These are phyloP conservation scores for Colletotrichum sublineola DNA, from an alignment of 2,329 filamentous ascomycete genomes.

Conservation along the genomic window DNA sequence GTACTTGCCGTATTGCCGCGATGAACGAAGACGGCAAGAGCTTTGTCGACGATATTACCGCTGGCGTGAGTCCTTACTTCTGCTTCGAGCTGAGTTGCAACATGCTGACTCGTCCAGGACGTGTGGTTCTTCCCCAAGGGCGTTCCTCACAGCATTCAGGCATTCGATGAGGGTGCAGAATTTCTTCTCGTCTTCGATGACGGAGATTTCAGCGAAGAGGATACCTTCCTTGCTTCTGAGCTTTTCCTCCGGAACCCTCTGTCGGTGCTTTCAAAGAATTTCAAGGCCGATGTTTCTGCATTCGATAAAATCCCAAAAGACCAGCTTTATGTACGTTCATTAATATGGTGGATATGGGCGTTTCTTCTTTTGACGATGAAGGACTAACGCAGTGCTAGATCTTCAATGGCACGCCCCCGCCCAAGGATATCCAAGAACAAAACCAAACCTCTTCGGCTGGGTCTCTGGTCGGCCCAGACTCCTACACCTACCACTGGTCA, in stretches of 20 bases:
- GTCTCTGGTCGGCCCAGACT: conserved; percentile 52
- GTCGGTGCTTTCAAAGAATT: conserved; percentile 68
- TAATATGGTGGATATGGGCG: accelerated
- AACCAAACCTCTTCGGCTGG: conserved; percentile 62
- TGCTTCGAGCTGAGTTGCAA: accelerated
- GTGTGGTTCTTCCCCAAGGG: conserved; percentile 68
- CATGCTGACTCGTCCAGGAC: conserved; percentile 52
- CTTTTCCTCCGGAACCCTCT: conserved; percentile 64
- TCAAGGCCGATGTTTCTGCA: conserved; percentile 60
- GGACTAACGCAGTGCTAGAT: conserved; percentile 48
- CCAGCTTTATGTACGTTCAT: conserved; percentile 56
- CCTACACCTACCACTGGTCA: conserved; percentile 66
- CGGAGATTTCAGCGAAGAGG: conserved; percentile 70
- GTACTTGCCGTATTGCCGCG: conserved; percentile 64
- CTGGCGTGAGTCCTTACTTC: conserved; percentile 26
- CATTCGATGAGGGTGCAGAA: conserved; percentile 66
- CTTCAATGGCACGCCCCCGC: conserved; percentile 65
- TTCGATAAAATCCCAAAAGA: conserved; percentile 62
- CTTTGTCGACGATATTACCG: conserved; percentile 62
- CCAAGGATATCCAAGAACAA: conserved; percentile 59
- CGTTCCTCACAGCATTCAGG: conserved; percentile 67
- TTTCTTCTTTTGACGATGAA: accelerated
- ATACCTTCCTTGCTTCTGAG: conserved; percentile 69
- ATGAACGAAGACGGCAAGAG: conserved; percentile 65
- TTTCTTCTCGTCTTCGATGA: conserved; percentile 73